Base-by-base conservation (phyloP, 2,329 filamentous ascomycete species). In the Whalleya microplaca region DNA sequence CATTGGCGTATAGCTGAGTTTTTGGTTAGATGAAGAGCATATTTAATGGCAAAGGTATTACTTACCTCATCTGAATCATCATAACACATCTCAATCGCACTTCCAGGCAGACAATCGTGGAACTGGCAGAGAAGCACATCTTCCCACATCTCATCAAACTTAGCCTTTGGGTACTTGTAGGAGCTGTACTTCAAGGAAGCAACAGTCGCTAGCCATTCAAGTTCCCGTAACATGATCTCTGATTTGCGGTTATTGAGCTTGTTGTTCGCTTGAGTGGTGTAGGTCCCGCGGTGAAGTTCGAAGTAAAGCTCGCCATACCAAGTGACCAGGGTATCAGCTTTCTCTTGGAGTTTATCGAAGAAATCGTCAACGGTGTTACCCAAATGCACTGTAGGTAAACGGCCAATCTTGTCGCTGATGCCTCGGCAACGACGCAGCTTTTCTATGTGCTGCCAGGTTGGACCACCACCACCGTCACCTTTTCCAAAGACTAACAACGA, bases 251-350 rank as follows among this genome's bases (percentile, higher is more conserved):
- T 99, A 78, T 96, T 94, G 66, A 86, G 86, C 78, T 99, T 99
- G 80, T 96, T 99, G 77, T 97, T 96, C 57, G 93, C 90, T 73
- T 98, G 94, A 0, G 94, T 97, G 2, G 95, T 99, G 76, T 98
- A 98, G 12, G 94, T 98, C 51, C 95, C 95, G 58, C 95, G 90
- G 72, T 99, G 95, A 47, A 99, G 84, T 75, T 99, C 95, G 73
- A 99, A 96, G 77, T 99, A 99, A 8, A 99, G 83, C 76, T 99
- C 95, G 42, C 95, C 95, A 71, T 96, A 96, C 95, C 95, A 99
- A 1, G 95, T 98, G 21, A 92, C 90, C 51, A 97, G 88, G 18
- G 91, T 82, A 2, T 85, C 73, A 23, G 86, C 86, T 76, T 93
- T 96, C 74, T 89, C 85, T 72, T 96, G 89, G 2, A 99, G 80